Percentiles rank a stretch among this genome's conserved stretches.
These are phyloP conservation scores for Colletotrichum caudatum DNA, from an alignment of 2,329 filamentous ascomycete genomes.

Conservation along the genomic window DNA sequence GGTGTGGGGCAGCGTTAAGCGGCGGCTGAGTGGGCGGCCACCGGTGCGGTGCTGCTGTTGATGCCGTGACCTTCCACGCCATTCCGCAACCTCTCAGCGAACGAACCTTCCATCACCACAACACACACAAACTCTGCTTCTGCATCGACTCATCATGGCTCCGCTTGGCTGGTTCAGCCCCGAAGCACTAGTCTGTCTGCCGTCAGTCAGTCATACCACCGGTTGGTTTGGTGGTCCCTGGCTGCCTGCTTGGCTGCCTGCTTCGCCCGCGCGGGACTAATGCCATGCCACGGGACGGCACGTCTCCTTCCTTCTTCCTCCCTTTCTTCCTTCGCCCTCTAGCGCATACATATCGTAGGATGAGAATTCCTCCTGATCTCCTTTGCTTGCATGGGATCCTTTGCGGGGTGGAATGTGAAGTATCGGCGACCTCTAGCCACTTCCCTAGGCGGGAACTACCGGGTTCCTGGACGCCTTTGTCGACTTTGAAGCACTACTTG, in stretches of 20 bases:
- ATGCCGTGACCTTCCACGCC: background rate
- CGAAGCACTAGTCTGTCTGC: background rate
- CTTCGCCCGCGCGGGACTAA: background rate
- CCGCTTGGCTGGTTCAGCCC: background rate
- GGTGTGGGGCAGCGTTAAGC: background rate
- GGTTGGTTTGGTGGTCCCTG: background rate
- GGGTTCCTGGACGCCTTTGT: background rate
- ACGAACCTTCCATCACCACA: background rate
- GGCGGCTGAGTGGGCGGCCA: background rate
- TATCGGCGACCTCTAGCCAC: background rate
- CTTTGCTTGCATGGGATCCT: constrained; percentile 13
- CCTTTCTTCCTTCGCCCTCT: background rate
- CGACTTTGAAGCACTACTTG: background rate
- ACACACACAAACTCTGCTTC: background rate
- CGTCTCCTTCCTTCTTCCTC: constrained; percentile 4
- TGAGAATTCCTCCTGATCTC: constrained; percentile 4
- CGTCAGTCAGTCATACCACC: background rate
- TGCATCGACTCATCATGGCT: background rate
- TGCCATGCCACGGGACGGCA: background rate
- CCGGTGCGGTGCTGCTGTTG: background rate
- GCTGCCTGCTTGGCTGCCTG: background rate
- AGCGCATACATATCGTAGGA: background rate
- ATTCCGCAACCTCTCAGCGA: background rate
- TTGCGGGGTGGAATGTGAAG: background rate
- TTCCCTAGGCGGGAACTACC: background rate